Evolutionary conservation across 768 basidiomycete genomes (phyloP).

Genomic region (Termitomyces sp.): DNA sequence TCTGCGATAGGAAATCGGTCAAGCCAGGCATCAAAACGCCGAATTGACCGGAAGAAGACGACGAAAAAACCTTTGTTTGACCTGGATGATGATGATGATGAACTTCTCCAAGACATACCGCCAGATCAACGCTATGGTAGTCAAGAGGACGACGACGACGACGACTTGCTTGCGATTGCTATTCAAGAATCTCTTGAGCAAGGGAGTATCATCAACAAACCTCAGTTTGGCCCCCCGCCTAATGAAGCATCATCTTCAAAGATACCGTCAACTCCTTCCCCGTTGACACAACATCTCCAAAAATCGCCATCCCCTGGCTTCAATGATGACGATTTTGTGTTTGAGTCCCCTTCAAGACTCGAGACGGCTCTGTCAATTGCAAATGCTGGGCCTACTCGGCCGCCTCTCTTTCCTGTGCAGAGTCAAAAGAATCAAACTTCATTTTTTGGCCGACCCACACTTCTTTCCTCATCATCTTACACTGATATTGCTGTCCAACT

Average conservation of each 20-base stretch:
- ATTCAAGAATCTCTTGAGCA: slow-evolving; percentile 61
- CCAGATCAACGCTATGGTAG: slow-evolving; percentile 23
- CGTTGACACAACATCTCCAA: neutral
- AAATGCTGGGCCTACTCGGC: slow-evolving; percentile 45
- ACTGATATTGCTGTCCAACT: slow-evolving; percentile 5
- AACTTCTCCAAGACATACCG: slow-evolving; percentile 11
- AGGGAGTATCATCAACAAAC: neutral
- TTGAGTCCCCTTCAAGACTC: slow-evolving; percentile 42
- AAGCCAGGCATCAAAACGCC: slow-evolving; percentile 33
- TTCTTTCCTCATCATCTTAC: slow-evolving; percentile 22
- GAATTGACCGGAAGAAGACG: slow-evolving; percentile 33
- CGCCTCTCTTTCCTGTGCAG: slow-evolving; percentile 8
- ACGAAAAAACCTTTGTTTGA: slow-evolving; percentile 49
- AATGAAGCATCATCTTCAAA: slow-evolving; percentile 13
- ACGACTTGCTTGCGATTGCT: slow-evolving; percentile 51
- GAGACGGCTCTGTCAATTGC: slow-evolving; percentile 69
- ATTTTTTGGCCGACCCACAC: slow-evolving; percentile 30
- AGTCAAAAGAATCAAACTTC: slow-evolving; percentile 10
- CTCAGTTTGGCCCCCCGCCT: neutral
- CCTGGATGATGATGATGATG: slow-evolving; percentile 51
- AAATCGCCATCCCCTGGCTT: slow-evolving; percentile 2
- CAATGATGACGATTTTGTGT: slow-evolving; percentile 22
- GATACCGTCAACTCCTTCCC: slow-evolving; percentile 1
- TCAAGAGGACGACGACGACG: slow-evolving; percentile 49
- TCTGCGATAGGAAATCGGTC: slow-evolving; percentile 53